These are phyloP conservation scores for Aspergillus sergii DNA, from an alignment of 2,329 filamentous ascomycete genomes.

Conservation along the genomic window DNA sequence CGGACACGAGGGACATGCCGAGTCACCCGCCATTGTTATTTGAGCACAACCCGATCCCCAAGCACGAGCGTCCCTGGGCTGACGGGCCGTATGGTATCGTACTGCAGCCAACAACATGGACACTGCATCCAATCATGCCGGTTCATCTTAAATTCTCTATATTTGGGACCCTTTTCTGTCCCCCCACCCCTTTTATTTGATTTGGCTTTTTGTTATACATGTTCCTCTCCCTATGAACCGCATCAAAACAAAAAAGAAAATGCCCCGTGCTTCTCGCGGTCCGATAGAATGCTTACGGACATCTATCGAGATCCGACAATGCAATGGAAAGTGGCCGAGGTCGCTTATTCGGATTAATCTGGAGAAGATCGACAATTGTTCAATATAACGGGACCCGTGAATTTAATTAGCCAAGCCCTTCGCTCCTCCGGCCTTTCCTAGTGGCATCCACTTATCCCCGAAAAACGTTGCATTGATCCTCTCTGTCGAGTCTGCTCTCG, in stretches of 20 bases:
- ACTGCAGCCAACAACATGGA: not conserved
- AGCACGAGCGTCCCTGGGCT: not conserved
- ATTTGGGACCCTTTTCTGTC: not conserved
- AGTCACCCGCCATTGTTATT: not conserved
- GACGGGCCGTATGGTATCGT: conserved; percentile 4
- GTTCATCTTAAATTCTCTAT: conserved; percentile 2
- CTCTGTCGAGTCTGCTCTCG: not conserved
- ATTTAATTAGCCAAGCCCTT: conserved; percentile 5
- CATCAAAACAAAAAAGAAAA: not conserved
- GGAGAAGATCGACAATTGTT: conserved; percentile 1
- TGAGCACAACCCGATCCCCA: not conserved
- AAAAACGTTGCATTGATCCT: not conserved
- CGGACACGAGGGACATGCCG: conserved; percentile 12
- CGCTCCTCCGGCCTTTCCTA: not conserved
- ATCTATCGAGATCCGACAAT: not conserved
- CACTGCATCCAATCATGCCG: not conserved
- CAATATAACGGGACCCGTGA: not conserved
- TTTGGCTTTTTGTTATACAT: not conserved
- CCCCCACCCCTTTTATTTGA: not conserved
- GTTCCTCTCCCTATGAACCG: not conserved
- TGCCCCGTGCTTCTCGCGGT: not conserved
- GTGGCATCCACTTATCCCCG: not conserved
- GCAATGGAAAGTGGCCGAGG: not conserved
- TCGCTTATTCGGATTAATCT: not conserved
- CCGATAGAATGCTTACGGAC: too few species aligned